Base-by-base conservation (phyloP, 495 filamentous ascomycete species). In the Bacidia gigantensis region DNA sequence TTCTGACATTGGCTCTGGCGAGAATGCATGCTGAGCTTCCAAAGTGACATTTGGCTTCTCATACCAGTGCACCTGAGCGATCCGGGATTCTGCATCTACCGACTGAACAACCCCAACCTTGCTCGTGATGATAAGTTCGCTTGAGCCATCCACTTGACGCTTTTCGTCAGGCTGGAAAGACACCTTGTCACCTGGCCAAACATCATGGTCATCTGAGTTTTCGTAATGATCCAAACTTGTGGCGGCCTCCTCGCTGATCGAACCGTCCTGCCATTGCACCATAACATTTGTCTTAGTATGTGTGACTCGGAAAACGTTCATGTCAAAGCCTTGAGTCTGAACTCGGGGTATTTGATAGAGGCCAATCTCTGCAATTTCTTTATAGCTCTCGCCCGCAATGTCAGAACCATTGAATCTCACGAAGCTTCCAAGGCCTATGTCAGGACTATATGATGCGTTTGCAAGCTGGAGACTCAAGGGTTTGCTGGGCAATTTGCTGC, bases 211-310 rank as follows among this genome's bases (percentile, higher is more conserved):
- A 39, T 76, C 73, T 11, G 74, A 57, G 44, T 70, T 67, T 1
- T 61, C 50, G 50, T 78, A 73, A 12, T 67, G 70, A 22, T 72
- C 61, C 0, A 83, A 52, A 23, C 61, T 55, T 12, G 58, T 66
- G 14, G 69, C 62, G 23, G 54, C 48, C 40, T 79, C 66, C 21
- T 65, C 61, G 0, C 74, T 73, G 24, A 72, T 67, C 22, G 66
- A 72, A 21, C 69, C 63, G 56, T 83, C 76, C 53, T 83, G 80
- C 80, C 80, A 83, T 40, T 69, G 67, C 14, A 83, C 72, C 11
- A 63, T 70, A 9, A 76, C 71, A 10, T 60, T 60, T 14, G 74
- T 73, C 17, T 65, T 65, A 2, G 71, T 71, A 25, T 62, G 61
- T 32, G 68, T 62, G 21, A 82, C 63, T 14, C 65, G 62, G 50